Evolutionary conservation across 192 early-diverging fungal species (phyloP).

Genomic region (Backusella westeae): DNA sequence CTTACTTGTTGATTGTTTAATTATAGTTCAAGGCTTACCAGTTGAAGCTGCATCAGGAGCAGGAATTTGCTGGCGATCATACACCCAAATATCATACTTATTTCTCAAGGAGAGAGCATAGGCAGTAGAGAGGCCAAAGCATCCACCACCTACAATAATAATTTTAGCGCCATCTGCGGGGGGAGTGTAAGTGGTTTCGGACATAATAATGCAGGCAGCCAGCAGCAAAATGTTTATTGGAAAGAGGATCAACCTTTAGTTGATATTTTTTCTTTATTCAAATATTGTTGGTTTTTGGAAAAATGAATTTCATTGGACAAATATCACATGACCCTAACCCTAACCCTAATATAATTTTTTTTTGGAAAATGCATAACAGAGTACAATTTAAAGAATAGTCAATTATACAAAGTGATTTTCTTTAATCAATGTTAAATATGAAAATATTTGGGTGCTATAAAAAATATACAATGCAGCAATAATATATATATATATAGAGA

Average conservation of each 20-base stretch:
- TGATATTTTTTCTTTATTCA: neutral
- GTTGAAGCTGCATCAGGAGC: slow-evolving; percentile 29
- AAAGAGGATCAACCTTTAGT: neutral
- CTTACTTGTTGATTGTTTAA: neutral
- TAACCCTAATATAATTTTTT: too few species aligned
- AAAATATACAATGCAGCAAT: too few species aligned
- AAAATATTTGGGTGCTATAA: too few species aligned
- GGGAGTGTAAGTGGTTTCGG: neutral
- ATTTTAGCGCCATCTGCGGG: slow-evolving; percentile 4
- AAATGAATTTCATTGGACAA: neutral
- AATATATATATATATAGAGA: too few species aligned
- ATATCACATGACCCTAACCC: neutral
- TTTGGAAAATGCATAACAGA: too few species aligned
- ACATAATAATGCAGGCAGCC: neutral
- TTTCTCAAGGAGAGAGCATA: slow-evolving; percentile 18
- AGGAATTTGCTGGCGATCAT: slow-evolving; percentile 23
- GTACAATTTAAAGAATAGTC: too few species aligned
- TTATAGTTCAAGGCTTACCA: neutral
- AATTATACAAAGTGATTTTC: too few species aligned
- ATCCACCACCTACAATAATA: slow-evolving; percentile 32
- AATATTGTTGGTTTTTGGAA: neutral
- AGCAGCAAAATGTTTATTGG: neutral
- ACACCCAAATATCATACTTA: slow-evolving; percentile 20
- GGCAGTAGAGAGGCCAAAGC: slow-evolving; percentile 29
- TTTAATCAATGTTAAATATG: too few species aligned